phyloP scores from a whole-genome alignment of 257 asterid genomes.

The Solanum raphanifolium region DNA sequence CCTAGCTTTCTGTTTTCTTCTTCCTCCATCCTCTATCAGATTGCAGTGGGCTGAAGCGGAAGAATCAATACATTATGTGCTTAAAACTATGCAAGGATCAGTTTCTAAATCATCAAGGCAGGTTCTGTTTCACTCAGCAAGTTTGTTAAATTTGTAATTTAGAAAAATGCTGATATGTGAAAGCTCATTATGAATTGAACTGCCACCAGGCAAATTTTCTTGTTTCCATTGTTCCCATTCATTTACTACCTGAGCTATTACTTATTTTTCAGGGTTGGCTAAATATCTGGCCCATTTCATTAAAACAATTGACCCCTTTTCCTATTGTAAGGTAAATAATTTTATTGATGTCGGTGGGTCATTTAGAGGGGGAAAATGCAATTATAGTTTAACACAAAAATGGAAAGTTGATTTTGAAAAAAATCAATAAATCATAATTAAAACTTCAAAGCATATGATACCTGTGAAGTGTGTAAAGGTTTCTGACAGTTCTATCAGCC shows the following conservation, averaged over 20 bases:
- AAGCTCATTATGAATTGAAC: not conserved
- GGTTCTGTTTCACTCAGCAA: not conserved
- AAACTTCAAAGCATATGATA: constrained; percentile 1
- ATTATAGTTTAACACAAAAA: not conserved
- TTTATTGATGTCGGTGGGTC: not conserved
- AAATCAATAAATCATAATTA: not conserved
- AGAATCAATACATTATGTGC: not conserved
- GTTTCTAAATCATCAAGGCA: not conserved
- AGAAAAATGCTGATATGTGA: not conserved
- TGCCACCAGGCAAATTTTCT: not conserved
- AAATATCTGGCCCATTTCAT: not conserved
- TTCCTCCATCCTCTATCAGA: not conserved
- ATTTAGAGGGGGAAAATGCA: not conserved
- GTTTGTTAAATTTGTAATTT: not conserved
- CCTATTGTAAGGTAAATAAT: not conserved
- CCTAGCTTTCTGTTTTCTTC: not conserved
- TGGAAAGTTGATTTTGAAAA: not conserved
- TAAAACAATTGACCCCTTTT: not conserved
- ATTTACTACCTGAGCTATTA: not conserved
- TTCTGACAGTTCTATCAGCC: constrained; percentile 83
- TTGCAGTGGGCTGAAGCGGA: not conserved
- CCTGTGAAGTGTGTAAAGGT: constrained; percentile 93
- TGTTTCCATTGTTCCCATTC: not conserved
- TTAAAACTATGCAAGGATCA: not conserved
- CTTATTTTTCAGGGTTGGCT: not conserved